Evolutionary conservation across 1,284 basidiomycete genomes (phyloP), one percentile per base, ranked within the genome.

Genomic region (Caloboletus firmus): DNA sequence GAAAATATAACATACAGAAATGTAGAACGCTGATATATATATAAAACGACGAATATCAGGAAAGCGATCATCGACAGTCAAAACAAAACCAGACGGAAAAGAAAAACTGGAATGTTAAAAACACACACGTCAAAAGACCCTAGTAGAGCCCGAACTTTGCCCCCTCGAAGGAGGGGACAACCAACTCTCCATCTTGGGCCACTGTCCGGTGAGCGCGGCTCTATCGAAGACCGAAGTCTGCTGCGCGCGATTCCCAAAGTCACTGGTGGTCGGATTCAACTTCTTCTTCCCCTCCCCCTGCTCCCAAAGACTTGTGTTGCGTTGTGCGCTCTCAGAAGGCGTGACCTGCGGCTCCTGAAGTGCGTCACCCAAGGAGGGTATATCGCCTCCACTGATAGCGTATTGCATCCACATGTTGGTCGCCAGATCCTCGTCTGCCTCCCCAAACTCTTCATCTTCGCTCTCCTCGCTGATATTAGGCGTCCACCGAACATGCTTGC

Each of bases 101-200:
- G 4, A 55, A 45, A 26, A 41, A 48, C 15, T 2, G 24, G 17
- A 31, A 50, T 12, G 12, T 31, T 20, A 47, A 52, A 41, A 54
- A 49, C 9, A 45, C 12, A 49, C n/a, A 37, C 37, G 3, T 71
- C 59, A 72, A 58, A 69, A 62, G 39, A 71, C 60, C 53, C 67
- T 55, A 35, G 68, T 45, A 9, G 67, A 69, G 30, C 67, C 65
- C 32, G 70, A 68, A 48, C 43, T 71, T 46, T 71, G 67, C 5
- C 70, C 67, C 32, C 70, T 58, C 15, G 66, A 47, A 37, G 68
- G 57, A 28, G 67, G 61, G 20, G 66, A 58, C 49, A 67, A 34
- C 68, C 67, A 71, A 41, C 49, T 70, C 58, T 69, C 67, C 70
- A 70, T 67, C 63, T 71, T 70, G 49, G 68, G 69, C 68, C 67